Conservation (phyloP, 2,329 filamentous ascomycete species). For the Dendryphion nanum region DNA sequence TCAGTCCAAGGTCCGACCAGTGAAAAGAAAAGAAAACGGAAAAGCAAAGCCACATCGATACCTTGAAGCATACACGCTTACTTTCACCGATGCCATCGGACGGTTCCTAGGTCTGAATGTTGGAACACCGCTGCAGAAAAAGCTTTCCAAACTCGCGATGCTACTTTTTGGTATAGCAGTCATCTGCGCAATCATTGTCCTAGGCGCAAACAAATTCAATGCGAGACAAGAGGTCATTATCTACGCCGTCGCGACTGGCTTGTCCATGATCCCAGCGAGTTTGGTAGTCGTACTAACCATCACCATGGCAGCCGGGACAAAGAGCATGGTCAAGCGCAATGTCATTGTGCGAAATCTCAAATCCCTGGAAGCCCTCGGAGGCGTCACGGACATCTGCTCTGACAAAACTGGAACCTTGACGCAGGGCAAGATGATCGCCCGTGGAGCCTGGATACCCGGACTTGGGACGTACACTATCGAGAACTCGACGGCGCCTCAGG, state of each 20-base stretch:
- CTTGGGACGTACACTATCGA: constrained; percentile 39
- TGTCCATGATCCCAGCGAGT: constrained; percentile 39
- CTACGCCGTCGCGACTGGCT: constrained; percentile 39
- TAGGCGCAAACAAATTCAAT: constrained; percentile 38
- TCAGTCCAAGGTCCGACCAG: constrained; percentile 32
- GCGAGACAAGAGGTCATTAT: constrained; percentile 40
- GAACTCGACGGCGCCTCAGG: constrained; percentile 29
- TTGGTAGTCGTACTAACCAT: constrained; percentile 40
- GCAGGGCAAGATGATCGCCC: constrained; percentile 39
- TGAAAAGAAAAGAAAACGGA: constrained; percentile 42
- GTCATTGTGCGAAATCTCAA: constrained; percentile 38
- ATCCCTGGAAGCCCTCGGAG: constrained; percentile 36
- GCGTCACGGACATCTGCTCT: constrained; percentile 48
- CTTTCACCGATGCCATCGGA: constrained; percentile 40
- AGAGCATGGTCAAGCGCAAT: constrained; percentile 33
- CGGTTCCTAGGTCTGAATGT: constrained; percentile 42
- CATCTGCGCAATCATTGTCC: constrained; percentile 38
- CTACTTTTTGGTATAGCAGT: constrained; percentile 38
- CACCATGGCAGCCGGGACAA: constrained; percentile 40
- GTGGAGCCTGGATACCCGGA: constrained; percentile 37
- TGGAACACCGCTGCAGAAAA: constrained; percentile 39
- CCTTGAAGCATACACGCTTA: constrained; percentile 54
- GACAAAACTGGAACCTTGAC: constrained; percentile 50
- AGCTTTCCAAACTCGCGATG: constrained; percentile 33
- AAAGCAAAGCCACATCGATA: constrained; percentile 33